Evolutionary conservation across 164 flowering plant species (phyloP).

Genomic region (Vitis cinerea): DNA sequence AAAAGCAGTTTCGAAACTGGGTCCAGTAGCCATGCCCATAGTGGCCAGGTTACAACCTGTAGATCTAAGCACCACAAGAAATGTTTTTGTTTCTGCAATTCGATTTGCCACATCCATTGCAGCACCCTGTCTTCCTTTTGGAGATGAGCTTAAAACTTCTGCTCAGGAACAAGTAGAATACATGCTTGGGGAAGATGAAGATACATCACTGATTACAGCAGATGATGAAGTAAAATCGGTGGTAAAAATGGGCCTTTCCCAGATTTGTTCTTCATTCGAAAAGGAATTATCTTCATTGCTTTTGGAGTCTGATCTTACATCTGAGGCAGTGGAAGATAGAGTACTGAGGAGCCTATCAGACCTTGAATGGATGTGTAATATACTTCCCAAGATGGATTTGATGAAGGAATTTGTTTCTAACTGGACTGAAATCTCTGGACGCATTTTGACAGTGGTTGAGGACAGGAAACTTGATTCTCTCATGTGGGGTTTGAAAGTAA

Average conservation of each 20-base stretch:
- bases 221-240: constrained; percentile 73
- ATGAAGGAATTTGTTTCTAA: constrained; percentile 71
- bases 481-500: constrained; percentile 67
- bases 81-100: constrained; percentile 72
- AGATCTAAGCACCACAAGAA: constrained; percentile 50
- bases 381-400: constrained; percentile 70
- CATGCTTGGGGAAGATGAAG: constrained; percentile 86
- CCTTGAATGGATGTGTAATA: constrained; percentile 72
- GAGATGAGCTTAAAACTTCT: constrained; percentile 64
- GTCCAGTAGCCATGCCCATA: constrained; percentile 57
- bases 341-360: constrained; percentile 47
- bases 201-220: constrained; percentile 46
- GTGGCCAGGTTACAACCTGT: constrained; percentile 55
- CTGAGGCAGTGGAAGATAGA: constrained; percentile 32
- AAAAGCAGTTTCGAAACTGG: constrained; percentile 38
- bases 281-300: constrained; percentile 40
- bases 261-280: constrained; percentile 43
- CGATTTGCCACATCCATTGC: constrained; percentile 63
- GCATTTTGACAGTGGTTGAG: constrained; percentile 39
- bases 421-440: constrained; percentile 61
- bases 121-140: constrained; percentile 50
- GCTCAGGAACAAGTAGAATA: constrained; percentile 92
- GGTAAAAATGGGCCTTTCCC: constrained; percentile 47
- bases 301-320: constrained; percentile 21
- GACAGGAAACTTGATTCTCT: constrained; percentile 45